Evolutionary conservation across 768 basidiomycete genomes (phyloP).

Genomic region (Podaxis sp.): DNA sequence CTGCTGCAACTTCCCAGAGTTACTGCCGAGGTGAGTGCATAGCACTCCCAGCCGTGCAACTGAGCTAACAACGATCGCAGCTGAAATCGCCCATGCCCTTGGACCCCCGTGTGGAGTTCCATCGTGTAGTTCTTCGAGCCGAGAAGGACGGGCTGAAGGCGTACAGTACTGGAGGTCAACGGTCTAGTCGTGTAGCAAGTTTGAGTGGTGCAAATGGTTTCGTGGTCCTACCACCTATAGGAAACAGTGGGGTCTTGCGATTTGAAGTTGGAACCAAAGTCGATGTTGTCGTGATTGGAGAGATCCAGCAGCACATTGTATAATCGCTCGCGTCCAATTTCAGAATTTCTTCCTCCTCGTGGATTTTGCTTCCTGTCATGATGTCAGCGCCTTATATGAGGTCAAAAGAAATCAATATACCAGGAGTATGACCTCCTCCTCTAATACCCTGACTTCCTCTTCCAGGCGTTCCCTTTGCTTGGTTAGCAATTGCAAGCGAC

Average conservation of each 20-base stretch:
- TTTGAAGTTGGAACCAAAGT: slow-evolving; percentile 57
- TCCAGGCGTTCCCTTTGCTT: slow-evolving; percentile 71
- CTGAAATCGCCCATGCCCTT: slow-evolving; percentile 61
- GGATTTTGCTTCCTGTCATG: slow-evolving; percentile 11
- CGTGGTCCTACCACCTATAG: slow-evolving; percentile 57
- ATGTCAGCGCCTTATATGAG: background rate
- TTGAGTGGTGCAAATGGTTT: slow-evolving; percentile 80
- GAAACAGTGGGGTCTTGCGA: slow-evolving; percentile 18
- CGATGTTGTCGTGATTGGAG: slow-evolving; percentile 68
- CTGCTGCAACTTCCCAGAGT: slow-evolving; percentile 61
- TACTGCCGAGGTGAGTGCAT: slow-evolving; percentile 54
- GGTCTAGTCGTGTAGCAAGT: slow-evolving; percentile 81
- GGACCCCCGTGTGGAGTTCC: slow-evolving; percentile 79
- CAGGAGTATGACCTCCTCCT: slow-evolving; percentile 60
- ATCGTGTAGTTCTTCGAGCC: slow-evolving; percentile 60
- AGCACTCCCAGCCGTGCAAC: background rate
- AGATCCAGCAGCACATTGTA: slow-evolving; percentile 38
- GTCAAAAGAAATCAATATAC: slow-evolving; percentile 29
- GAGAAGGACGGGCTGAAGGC: slow-evolving; percentile 54
- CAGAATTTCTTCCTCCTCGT: slow-evolving; percentile 8
- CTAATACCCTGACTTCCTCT: slow-evolving; percentile 56
- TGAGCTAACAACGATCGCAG: slow-evolving; percentile 30
- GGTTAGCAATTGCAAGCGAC: slow-evolving; percentile 60
- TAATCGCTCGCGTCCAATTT: background rate
- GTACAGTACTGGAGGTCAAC: slow-evolving; percentile 82